Evolutionary conservation across 2,329 filamentous ascomycete species (phyloP).

Genomic region (Trichoderma cornu-damae): DNA sequence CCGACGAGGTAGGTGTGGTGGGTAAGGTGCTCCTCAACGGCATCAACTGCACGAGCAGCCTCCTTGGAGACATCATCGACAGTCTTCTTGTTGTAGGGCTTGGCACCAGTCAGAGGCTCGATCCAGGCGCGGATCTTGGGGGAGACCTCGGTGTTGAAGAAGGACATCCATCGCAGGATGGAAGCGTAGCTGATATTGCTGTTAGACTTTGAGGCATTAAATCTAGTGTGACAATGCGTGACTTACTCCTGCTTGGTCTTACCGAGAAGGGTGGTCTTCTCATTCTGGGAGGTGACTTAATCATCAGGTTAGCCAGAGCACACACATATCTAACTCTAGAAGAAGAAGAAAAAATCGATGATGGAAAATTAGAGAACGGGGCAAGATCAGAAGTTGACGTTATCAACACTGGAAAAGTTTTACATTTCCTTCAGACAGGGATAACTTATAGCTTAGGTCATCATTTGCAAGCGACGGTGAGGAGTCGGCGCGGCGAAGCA

Average conservation of each 20-base stretch:
- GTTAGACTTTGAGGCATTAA: slow-evolving; percentile 24
- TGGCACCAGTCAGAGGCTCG: slow-evolving; percentile 74
- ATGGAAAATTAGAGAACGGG: slow-evolving; percentile 27
- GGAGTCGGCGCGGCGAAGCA: neutral
- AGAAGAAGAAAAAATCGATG: slow-evolving; percentile 23
- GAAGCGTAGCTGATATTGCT: slow-evolving; percentile 65
- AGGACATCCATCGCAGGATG: slow-evolving; percentile 98
- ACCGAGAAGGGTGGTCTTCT: slow-evolving; percentile 98
- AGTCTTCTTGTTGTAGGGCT: slow-evolving; percentile 95
- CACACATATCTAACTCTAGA: neutral
- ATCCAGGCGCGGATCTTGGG: slow-evolving; percentile 71
- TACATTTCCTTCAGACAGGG: slow-evolving; percentile 78
- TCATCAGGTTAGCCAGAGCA: slow-evolving; percentile 31
- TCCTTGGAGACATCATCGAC: slow-evolving; percentile 74
- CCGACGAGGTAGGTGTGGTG: slow-evolving; percentile 96
- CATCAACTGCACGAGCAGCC: slow-evolving; percentile 60
- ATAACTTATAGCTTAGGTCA: slow-evolving; percentile 86
- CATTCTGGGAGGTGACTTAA: slow-evolving; percentile 95
- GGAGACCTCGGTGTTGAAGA: slow-evolving; percentile 84
- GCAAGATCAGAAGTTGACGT: slow-evolving; percentile 71
- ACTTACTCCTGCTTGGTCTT: slow-evolving; percentile 99
- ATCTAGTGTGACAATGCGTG: neutral
- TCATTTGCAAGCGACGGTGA: slow-evolving; percentile 41
- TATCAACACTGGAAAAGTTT: slow-evolving; percentile 69
- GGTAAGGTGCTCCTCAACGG: slow-evolving; percentile 81